Conservation (phyloP, 2,329 filamentous ascomycete species). For the Penicillium sp. region DNA sequence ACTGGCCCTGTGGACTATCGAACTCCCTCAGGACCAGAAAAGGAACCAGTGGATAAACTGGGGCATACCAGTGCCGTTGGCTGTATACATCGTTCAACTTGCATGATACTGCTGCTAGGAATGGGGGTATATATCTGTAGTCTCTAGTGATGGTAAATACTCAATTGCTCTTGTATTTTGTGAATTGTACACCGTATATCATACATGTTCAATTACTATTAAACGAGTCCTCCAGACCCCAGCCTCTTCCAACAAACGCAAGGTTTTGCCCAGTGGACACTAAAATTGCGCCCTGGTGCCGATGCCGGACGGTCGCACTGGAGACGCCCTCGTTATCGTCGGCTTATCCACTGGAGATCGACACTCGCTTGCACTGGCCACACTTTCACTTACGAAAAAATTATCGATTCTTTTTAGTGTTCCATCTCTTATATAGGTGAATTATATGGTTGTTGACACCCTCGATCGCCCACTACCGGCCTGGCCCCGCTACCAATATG, state of each 20-base stretch:
- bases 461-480: not conserved
- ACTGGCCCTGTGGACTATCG: slow-evolving; percentile 5
- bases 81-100: not conserved
- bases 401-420: not conserved
- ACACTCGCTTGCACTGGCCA: slow-evolving; percentile 2
- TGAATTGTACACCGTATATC: not conserved
- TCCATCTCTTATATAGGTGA: not conserved
- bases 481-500: not conserved
- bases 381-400: not conserved
- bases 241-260: not conserved
- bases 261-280: not conserved
- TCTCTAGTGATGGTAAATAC: not conserved
- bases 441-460: not conserved
- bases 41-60: slow-evolving; percentile 17
- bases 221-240: not conserved
- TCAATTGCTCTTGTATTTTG: not conserved
- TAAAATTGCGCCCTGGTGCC: not conserved
- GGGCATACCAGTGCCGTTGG: slow-evolving; percentile 1
- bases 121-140: not conserved
- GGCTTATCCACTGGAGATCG: slow-evolving; percentile 6
- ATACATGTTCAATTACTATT: not conserved
- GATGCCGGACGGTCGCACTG: slow-evolving; percentile 12
- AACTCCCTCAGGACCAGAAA: not conserved
- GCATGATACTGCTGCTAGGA: not conserved
- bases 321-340: slow-evolving; percentile 7